phyloP scores from a whole-genome alignment of 1,284 basidiomycete genomes.

The Cryptococcus neoformans region DNA sequence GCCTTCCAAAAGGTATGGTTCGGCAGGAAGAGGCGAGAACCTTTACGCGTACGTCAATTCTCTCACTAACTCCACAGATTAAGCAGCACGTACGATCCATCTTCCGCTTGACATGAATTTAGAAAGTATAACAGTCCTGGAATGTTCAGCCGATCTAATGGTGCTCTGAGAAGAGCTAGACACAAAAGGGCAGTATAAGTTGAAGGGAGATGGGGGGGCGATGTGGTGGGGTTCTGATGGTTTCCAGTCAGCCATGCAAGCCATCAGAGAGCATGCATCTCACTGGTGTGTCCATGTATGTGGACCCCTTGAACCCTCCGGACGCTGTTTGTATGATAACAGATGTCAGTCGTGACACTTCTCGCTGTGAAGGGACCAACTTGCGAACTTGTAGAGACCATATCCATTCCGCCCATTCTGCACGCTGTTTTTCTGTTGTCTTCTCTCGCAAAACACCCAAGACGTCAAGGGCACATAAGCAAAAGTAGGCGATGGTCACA shows the following conservation, averaged over 20 bases:
- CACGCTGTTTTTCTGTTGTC: constrained; percentile 56
- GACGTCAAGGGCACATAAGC: constrained; percentile 72
- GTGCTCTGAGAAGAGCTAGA: constrained; percentile 77
- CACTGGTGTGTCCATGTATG: constrained; percentile 57
- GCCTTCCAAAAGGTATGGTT: constrained; percentile 47
- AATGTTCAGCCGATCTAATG: constrained; percentile 65
- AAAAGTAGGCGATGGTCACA: constrained; percentile 79
- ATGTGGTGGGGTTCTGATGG: constrained; percentile 52
- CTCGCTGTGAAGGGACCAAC: constrained; percentile 6
- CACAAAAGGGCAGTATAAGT: constrained; percentile 82
- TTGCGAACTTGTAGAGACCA: constrained; percentile 71
- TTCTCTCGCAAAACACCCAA: constrained; percentile 58
- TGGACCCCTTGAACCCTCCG: constrained; percentile 72
- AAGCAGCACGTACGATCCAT: constrained; percentile 66
- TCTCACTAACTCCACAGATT: not conserved
- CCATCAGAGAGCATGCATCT: constrained; percentile 8
- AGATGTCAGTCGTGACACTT: not conserved
- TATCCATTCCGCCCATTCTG: constrained; percentile 74
- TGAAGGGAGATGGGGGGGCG: constrained; percentile 82
- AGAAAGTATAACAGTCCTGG: constrained; percentile 63
- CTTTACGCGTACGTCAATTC: constrained; percentile 50
- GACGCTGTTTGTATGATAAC: constrained; percentile 52
- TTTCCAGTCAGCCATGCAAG: constrained; percentile 3
- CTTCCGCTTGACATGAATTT: constrained; percentile 64
- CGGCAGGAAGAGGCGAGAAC: constrained; percentile 70